phyloP scores from a whole-genome alignment of 2,329 filamentous ascomycete genomes.

The Pseudogymnoascus sp. region DNA sequence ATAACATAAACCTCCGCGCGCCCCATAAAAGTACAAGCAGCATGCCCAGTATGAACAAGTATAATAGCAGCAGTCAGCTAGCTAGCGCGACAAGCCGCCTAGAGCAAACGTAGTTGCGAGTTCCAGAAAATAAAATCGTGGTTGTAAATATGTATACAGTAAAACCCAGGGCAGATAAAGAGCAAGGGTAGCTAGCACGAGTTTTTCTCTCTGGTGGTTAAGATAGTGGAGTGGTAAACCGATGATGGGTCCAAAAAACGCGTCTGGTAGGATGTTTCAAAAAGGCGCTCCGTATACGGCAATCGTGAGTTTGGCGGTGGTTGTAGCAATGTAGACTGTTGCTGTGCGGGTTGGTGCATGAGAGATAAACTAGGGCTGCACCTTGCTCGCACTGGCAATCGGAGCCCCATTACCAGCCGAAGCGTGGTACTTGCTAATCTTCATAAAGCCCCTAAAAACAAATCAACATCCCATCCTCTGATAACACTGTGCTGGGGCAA shows the following conservation, averaged over 20 bases:
- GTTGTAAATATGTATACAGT: neutral
- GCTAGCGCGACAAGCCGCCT: neutral
- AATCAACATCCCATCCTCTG: neutral
- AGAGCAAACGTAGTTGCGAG: neutral
- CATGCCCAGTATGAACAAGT: neutral
- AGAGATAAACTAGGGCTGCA: neutral
- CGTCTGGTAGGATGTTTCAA: neutral
- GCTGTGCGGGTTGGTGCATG: neutral
- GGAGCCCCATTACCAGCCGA: neutral
- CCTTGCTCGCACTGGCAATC: neutral
- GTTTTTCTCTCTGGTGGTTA: neutral
- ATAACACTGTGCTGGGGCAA: neutral
- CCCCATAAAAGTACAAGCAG: slow-evolving; percentile 2
- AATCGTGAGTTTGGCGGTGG: neutral
- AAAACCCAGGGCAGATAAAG: neutral
- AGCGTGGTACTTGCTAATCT: slow-evolving; percentile 7
- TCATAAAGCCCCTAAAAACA: neutral
- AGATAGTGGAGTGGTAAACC: neutral
- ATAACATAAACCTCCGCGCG: neutral
- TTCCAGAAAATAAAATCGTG: neutral
- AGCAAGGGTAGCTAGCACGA: neutral
- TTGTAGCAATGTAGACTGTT: neutral
- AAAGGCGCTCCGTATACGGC: neutral
- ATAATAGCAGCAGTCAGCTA: neutral
- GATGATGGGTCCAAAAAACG: neutral